These are phyloP conservation scores for Nakazawaea populi DNA, from an alignment of 805 yeast genomes.

Conservation along the genomic window DNA sequence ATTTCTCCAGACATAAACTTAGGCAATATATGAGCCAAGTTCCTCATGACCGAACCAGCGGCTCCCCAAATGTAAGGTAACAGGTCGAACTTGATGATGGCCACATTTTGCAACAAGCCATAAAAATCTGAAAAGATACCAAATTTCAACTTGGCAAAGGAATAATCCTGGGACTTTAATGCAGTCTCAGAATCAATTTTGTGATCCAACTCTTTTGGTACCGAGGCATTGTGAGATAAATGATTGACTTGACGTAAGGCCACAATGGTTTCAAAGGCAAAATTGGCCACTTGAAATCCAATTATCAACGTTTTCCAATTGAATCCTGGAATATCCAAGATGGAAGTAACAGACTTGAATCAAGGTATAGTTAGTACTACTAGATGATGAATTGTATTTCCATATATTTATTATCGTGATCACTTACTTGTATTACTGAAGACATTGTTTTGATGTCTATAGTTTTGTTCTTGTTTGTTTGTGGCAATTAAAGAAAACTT, in stretches of 20 bases:
- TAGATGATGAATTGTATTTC: not conserved
- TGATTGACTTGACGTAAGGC: constrained; percentile 73
- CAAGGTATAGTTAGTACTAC: not conserved
- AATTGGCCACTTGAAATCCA: constrained; percentile 72
- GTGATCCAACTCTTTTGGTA: constrained; percentile 65
- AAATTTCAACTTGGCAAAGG: constrained; percentile 72
- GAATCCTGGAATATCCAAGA: constrained; percentile 61
- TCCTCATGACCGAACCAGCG: constrained; percentile 36
- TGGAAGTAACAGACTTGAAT: constrained; percentile 34
- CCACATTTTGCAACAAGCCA: constrained; percentile 49
- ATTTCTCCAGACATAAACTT: constrained; percentile 44
- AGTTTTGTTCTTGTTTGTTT: no score
- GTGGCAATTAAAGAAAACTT: no score
- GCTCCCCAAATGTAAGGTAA: constrained; percentile 59
- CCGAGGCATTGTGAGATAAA: constrained; percentile 36
- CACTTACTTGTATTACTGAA: constrained; percentile 3
- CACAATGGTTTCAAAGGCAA: constrained; percentile 66
- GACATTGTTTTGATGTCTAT: not conserved
- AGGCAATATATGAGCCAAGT: constrained; percentile 16
- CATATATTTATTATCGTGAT: constrained; percentile 8
- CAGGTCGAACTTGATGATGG: constrained; percentile 52
- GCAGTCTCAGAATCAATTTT: constrained; percentile 72
- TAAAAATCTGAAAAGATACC: constrained; percentile 49
- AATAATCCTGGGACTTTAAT: constrained; percentile 69
- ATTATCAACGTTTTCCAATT: constrained; percentile 77